Conservation (phyloP, 2,329 filamentous ascomycete species). For the Fusarium paranaense region DNA sequence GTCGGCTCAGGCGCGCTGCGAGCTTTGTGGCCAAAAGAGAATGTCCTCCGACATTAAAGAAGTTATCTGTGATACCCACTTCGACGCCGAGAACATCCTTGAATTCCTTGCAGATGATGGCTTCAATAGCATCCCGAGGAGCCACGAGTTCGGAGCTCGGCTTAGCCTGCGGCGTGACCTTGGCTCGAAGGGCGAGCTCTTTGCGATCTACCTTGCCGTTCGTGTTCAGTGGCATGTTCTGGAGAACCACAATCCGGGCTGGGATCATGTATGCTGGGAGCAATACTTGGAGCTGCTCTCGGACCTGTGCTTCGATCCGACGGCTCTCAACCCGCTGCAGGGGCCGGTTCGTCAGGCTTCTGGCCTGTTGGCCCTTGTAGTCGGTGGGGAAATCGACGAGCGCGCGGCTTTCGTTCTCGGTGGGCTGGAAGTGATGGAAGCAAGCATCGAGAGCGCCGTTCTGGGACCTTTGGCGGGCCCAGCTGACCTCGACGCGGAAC, state of each 20-base stretch:
- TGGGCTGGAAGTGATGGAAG: conserved; percentile 36
- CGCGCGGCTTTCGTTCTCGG: background rate
- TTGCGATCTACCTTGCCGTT: conserved; percentile 43
- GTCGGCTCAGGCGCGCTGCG: background rate
- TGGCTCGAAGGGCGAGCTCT: conserved; percentile 5
- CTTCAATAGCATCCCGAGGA: too few species aligned
- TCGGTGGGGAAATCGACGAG: conserved; percentile 30
- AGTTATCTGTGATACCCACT: background rate
- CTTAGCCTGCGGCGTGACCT: too few species aligned
- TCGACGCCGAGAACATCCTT: background rate
- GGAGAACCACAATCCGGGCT: conserved; percentile 30
- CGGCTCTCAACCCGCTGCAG: conserved; percentile 14
- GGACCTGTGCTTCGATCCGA: background rate
- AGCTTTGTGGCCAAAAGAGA: conserved; percentile 1
- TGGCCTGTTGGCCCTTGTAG: background rate
- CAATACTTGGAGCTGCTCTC: background rate
- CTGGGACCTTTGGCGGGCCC: conserved; percentile 51
- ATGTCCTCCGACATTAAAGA: background rate
- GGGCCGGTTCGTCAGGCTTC: conserved; percentile 28
- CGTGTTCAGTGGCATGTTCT: conserved; percentile 41
- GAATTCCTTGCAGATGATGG: too few species aligned
- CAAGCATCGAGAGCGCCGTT: conserved; percentile 28
- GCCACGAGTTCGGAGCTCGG: too few species aligned
- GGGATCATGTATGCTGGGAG: conserved; percentile 46
- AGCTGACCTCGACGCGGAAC: conserved; percentile 58